phyloP scores from a whole-genome alignment of 2,329 filamentous ascomycete species.

The Penicillium concentricum region DNA sequence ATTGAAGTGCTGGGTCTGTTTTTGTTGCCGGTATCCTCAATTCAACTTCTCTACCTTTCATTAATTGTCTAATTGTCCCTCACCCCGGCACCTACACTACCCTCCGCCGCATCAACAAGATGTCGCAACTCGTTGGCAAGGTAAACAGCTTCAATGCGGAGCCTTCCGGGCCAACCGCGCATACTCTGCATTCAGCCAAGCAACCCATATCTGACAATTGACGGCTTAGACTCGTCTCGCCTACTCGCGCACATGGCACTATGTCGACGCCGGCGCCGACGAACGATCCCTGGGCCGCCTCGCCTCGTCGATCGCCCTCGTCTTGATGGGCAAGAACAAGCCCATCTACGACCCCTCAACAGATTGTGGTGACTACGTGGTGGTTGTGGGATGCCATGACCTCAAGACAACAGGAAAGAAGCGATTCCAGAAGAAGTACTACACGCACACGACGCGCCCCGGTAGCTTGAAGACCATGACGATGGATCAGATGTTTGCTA shows the following conservation, averaged over 20 bases:
- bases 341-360: constrained; percentile 96
- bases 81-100: not conserved
- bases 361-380: constrained; percentile 98
- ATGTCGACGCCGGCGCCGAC: constrained; percentile 69
- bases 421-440: constrained; percentile 91
- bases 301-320: constrained; percentile 78
- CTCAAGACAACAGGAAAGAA: constrained; percentile 90
- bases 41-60: not conserved
- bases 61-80: not conserved
- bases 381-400: constrained; percentile 84
- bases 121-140: constrained; percentile 49
- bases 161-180: constrained; percentile 5
- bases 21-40: not conserved
- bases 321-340: constrained; percentile 98
- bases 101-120: constrained; percentile 22
- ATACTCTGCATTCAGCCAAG: not conserved
- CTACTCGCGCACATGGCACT: constrained; percentile 95
- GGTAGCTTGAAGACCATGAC: constrained; percentile 83
- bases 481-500: constrained; percentile 92
- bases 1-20: not conserved
- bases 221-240: constrained; percentile 80
- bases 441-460: constrained; percentile 87
- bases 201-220: constrained; percentile 1
- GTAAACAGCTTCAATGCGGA: constrained; percentile 25
- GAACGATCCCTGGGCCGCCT: constrained; percentile 84